Percentiles rank a stretch among this genome's conserved stretches.
phyloP scores from a whole-genome alignment of 495 filamentous ascomycete genomes.

The Podospora anserina region DNA sequence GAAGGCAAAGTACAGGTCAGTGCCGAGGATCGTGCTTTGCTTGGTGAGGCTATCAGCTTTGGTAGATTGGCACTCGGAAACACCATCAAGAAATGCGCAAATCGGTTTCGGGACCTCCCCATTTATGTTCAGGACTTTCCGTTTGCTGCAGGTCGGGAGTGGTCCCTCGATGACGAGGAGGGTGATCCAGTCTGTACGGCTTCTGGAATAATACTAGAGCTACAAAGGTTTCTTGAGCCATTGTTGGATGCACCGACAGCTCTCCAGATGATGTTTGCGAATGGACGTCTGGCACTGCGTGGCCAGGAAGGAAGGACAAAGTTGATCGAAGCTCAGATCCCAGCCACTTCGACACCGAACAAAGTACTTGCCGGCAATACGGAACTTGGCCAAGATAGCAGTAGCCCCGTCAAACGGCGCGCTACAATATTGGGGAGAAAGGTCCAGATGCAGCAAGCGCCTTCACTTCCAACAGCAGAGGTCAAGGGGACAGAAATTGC shows the following conservation, averaged over 20 bases:
- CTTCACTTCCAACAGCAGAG: not conserved
- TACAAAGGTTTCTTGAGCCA: slow-evolving; percentile 41
- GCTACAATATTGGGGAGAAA: slow-evolving; percentile 23
- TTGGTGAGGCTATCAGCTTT: slow-evolving; percentile 60
- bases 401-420: slow-evolving; percentile 25
- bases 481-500: slow-evolving; percentile 27
- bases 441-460: not conserved
- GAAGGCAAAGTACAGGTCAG: slow-evolving; percentile 50
- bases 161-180: slow-evolving; percentile 57
- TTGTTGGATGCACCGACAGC: slow-evolving; percentile 37
- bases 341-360: not conserved
- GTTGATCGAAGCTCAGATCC: slow-evolving; percentile 22
- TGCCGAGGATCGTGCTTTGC: slow-evolving; percentile 54
- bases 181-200: slow-evolving; percentile 41
- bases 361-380: slow-evolving; percentile 41
- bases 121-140: slow-evolving; percentile 64
- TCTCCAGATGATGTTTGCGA: slow-evolving; percentile 36
- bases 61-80: slow-evolving; percentile 59
- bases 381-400: slow-evolving; percentile 32
- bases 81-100: slow-evolving; percentile 61
- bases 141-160: slow-evolving; percentile 50
- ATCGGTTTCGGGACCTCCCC: slow-evolving; percentile 71
- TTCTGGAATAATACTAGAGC: slow-evolving; percentile 35
- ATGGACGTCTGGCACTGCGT: slow-evolving; percentile 34
- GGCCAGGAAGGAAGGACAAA: slow-evolving; percentile 35